Evolutionary conservation across 2,329 filamentous ascomycete species (phyloP).

Genomic region (Ceratocystis ficicola): DNA sequence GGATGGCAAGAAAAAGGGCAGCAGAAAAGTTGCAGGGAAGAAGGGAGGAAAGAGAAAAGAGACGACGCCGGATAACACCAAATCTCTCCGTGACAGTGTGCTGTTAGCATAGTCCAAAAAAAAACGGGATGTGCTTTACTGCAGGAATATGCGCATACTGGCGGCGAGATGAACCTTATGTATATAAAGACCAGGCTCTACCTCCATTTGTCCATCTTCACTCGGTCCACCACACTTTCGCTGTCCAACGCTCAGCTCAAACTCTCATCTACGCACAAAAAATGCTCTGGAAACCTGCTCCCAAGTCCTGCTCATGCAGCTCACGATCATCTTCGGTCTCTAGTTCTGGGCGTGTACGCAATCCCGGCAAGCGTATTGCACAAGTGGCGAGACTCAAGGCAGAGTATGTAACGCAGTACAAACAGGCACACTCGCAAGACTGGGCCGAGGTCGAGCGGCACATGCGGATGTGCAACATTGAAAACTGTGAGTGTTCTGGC

Average conservation of each 20-base stretch:
- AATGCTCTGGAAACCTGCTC: constrained; percentile 14
- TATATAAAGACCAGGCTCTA: no score
- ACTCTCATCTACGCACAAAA: not conserved
- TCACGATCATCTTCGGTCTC: constrained; percentile 13
- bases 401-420: constrained; percentile 55
- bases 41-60: not conserved
- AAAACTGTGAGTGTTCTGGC: constrained; percentile 46
- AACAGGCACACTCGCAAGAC: constrained; percentile 57
- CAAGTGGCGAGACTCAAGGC: constrained; percentile 63
- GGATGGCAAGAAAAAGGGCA: not conserved
- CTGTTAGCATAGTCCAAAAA: not conserved
- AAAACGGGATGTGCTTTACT: not conserved
- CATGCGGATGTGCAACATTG: constrained; percentile 63
- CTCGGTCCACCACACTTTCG: not conserved
- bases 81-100: not conserved
- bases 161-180: no score
- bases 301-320: constrained; percentile 11
- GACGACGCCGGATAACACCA: not conserved
- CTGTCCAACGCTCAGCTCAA: not conserved
- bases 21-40: not conserved
- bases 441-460: constrained; percentile 69
- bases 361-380: constrained; percentile 40
- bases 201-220: not conserved
- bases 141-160: no score
- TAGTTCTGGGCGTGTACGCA: not conserved